Conservation (phyloP, 441 rosid species). For the Kokia cookei region DNA sequence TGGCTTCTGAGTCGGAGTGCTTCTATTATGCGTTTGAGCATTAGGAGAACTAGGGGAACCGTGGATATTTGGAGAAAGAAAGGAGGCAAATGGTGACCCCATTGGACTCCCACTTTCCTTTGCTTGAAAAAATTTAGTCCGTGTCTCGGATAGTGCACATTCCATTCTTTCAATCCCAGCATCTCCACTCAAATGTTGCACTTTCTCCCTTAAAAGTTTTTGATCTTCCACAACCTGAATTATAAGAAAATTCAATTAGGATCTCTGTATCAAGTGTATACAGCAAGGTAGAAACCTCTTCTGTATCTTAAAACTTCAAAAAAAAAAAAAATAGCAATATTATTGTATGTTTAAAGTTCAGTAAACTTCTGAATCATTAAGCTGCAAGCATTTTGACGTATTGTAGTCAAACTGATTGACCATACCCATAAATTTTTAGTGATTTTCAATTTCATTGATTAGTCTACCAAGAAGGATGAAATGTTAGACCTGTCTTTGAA, state of each 20-base stretch:
- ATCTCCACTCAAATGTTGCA: conserved; percentile 70
- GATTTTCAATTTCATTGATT: neutral
- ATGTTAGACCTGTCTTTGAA: conserved; percentile 60
- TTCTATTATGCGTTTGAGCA: conserved; percentile 21
- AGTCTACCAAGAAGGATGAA: neutral
- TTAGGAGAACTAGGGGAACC: conserved; percentile 28
- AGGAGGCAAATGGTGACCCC: conserved; percentile 43
- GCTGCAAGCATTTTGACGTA: neutral
- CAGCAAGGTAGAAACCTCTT: neutral
- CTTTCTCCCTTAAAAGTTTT: conserved; percentile 77
- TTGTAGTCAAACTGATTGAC: neutral
- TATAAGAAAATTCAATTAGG: conserved; percentile 1
- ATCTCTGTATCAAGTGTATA: neutral
- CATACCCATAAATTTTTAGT: neutral
- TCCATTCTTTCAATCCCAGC: conserved; percentile 84
- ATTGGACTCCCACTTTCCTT: conserved; percentile 59
- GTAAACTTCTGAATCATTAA: neutral
- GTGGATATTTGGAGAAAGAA: conserved; percentile 35
- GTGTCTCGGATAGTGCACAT: conserved; percentile 59
- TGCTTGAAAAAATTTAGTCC: conserved; percentile 53
- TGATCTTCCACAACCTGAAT: conserved; percentile 80
- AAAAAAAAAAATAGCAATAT: neutral
- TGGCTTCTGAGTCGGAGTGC: conserved; percentile 33
- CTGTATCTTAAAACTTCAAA: neutral
- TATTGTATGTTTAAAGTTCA: neutral